Base-by-base conservation (phyloP, 1,284 basidiomycete species). In the Gymnopus androsaceus region DNA sequence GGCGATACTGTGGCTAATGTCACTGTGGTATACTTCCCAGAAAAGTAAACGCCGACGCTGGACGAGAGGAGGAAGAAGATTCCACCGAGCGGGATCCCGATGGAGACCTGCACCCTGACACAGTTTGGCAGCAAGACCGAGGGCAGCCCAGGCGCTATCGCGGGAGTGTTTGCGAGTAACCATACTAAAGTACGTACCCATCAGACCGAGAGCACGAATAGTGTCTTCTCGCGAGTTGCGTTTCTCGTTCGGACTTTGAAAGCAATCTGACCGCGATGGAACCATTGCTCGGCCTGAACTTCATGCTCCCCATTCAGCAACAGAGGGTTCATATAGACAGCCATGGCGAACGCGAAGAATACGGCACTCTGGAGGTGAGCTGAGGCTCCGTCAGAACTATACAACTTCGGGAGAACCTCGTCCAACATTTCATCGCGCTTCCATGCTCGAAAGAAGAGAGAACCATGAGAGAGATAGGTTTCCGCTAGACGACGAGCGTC, bases 51-150 rank as follows among this genome's bases (percentile, higher is more conserved):
- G 66, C 31, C 80, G 68, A 48, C 68, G 71, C 56, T 81, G 76
- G 0, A 79, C 77, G 9, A 73, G 76, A 40, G 68, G 65, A 2
- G 75, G 61, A 54, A 74, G 75, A 69, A 78, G 70, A 48, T 75
- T 70, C 80, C 80, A 82, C 53, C 76, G 66, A n/a, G 78, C 74
- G 57, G 77, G 75, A 63, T 82, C 80, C 9, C 80, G 75, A 67
- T 82, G 63, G 12, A 53, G 51, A 27, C 51, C 51, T 6, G 51
- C 51, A 23, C 77, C 79, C 61, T 79, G 78, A 14, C 75, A 74
- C 38, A 79, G 56, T 64, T 81, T 81, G 17, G 75, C 71, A 8
- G 78, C 76, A 25, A 79, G 68, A 55, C 75, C 73, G 73, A 78
- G 76, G 3, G 77, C 61, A 54, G 73, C 76, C 78, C 78, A 79